Evolutionary conservation across 495 filamentous ascomycete species (phyloP).

Genomic region (Chaetomium fimeti): DNA sequence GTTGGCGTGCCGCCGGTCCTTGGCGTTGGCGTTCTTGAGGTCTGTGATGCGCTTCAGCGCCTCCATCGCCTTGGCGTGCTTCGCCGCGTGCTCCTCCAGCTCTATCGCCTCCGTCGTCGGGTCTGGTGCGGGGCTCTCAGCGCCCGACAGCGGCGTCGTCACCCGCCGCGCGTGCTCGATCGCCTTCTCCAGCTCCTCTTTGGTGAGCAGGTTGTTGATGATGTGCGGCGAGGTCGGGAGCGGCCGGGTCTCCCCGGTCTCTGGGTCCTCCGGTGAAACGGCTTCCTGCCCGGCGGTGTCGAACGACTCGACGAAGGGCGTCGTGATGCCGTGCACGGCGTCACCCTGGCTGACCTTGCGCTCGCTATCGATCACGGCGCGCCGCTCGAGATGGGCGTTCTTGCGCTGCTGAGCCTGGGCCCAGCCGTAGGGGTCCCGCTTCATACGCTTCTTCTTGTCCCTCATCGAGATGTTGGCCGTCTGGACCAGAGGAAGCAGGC

Average conservation of each 20-base stretch:
- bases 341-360: constrained; percentile 64
- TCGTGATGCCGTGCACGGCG: constrained; percentile 72
- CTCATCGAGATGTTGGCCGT: constrained; percentile 48
- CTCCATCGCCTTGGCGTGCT: constrained; percentile 55
- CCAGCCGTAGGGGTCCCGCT: constrained; percentile 64
- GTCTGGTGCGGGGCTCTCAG: constrained; percentile 42
- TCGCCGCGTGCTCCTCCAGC: constrained; percentile 37
- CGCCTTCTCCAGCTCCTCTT: constrained; percentile 60
- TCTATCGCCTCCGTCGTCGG: constrained; percentile 46
- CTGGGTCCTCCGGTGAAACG: constrained; percentile 39
- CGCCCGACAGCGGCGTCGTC: constrained; percentile 52
- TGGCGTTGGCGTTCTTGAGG: constrained; percentile 68
- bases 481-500: constrained; percentile 50
- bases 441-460: constrained; percentile 49
- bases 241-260: constrained; percentile 33
- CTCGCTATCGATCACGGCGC: constrained; percentile 60
- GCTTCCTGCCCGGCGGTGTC: constrained; percentile 54
- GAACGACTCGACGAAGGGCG: constrained; percentile 81
- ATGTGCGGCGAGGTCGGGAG: constrained; percentile 49
- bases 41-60: constrained; percentile 75
- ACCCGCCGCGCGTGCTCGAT: constrained; percentile 63
- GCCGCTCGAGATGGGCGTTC: constrained; percentile 72
- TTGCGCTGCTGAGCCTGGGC: constrained; percentile 76
- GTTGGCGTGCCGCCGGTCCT: constrained; percentile 76
- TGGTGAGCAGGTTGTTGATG: constrained; percentile 72